phyloP scores from a whole-genome alignment of 805 yeast species.

The Wickerhamomyces strasburgensis region DNA sequence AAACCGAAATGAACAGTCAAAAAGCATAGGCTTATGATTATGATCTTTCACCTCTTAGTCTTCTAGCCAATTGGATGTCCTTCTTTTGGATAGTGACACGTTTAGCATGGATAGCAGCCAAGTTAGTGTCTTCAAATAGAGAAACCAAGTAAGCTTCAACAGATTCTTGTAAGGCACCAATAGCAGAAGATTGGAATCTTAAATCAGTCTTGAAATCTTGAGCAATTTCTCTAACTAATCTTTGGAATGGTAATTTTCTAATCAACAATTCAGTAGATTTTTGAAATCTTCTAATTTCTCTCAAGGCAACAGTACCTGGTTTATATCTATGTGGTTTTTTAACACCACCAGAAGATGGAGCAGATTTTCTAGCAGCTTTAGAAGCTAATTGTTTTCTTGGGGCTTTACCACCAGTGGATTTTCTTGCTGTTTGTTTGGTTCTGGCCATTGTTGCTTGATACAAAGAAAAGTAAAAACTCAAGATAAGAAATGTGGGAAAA shows the following conservation, averaged over 20 bases:
- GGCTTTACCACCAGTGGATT: slow-evolving; percentile 93
- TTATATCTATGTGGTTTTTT: slow-evolving; percentile 94
- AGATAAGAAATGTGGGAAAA: not conserved
- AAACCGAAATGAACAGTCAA: not conserved
- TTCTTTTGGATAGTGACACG: slow-evolving; percentile 98
- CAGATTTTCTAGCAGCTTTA: slow-evolving; percentile 90
- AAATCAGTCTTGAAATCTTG: slow-evolving; percentile 90
- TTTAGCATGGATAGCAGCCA: slow-evolving; percentile 98
- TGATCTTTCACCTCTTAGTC: slow-evolving; percentile 96
- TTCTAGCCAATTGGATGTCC: slow-evolving; percentile 96
- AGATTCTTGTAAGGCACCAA: slow-evolving; percentile 97
- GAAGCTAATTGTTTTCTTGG: slow-evolving; percentile 93
- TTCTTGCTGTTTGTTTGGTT: slow-evolving; percentile 93
- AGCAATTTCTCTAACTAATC: slow-evolving; percentile 94
- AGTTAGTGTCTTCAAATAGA: slow-evolving; percentile 94
- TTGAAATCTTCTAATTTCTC: slow-evolving; percentile 98
- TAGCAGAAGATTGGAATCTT: slow-evolving; percentile 96
- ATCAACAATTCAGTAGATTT: slow-evolving; percentile 91
- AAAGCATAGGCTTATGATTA: slow-evolving; percentile 31
- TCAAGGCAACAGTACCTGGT: slow-evolving; percentile 95
- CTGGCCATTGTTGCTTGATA: slow-evolving; percentile 60
- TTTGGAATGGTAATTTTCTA: slow-evolving; percentile 95
- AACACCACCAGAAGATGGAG: slow-evolving; percentile 90
- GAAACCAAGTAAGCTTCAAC: slow-evolving; percentile 97
- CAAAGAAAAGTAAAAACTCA: slow-evolving; percentile 6